Evolutionary conservation across 2,329 filamentous ascomycete species (phyloP).

Genomic region (Blastomyces percursus): DNA sequence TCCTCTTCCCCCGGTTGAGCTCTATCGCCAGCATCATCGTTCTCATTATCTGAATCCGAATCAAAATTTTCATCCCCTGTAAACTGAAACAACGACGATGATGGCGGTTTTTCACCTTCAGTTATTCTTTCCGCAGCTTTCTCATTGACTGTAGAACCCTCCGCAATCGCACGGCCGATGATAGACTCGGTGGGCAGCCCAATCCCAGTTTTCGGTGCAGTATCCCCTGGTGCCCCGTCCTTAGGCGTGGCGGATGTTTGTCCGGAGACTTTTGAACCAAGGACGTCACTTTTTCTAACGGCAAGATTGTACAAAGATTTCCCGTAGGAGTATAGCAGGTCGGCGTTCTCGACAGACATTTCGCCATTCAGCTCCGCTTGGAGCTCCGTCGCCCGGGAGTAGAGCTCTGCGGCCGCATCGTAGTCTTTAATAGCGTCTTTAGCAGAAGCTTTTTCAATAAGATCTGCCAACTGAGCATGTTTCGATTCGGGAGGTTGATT

Average conservation of each 20-base stretch:
- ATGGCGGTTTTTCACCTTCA: constrained; percentile 13
- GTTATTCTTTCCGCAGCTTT: constrained; percentile 5
- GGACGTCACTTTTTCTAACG: constrained; percentile 84
- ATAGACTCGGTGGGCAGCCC: constrained; percentile 2
- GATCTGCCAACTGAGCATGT: constrained; percentile 60
- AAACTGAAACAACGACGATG: constrained; percentile 68
- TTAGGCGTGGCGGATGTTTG: constrained; percentile 47
- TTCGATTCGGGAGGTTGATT: constrained; percentile 17
- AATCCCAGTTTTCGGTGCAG: background rate
- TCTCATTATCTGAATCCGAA: constrained; percentile 58
- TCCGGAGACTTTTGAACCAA: constrained; percentile 65
- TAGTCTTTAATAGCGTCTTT: constrained; percentile 87
- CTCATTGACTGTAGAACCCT: constrained; percentile 13
- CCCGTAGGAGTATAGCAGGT: constrained; percentile 89
- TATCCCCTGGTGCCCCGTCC: constrained; percentile 24
- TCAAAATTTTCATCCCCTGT: constrained; percentile 89
- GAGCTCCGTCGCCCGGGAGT: constrained; percentile 76
- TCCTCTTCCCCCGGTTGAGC: constrained; percentile 50
- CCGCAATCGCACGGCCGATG: constrained; percentile 21
- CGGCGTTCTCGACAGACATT: constrained; percentile 78
- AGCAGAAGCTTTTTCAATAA: constrained; percentile 68
- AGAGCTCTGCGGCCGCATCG: constrained; percentile 72
- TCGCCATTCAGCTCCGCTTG: constrained; percentile 90
- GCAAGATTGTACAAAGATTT: constrained; percentile 89
- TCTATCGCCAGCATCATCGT: constrained; percentile 35